phyloP scores from a whole-genome alignment of 2,329 filamentous ascomycete species.

The Diaporthe longicolla region DNA sequence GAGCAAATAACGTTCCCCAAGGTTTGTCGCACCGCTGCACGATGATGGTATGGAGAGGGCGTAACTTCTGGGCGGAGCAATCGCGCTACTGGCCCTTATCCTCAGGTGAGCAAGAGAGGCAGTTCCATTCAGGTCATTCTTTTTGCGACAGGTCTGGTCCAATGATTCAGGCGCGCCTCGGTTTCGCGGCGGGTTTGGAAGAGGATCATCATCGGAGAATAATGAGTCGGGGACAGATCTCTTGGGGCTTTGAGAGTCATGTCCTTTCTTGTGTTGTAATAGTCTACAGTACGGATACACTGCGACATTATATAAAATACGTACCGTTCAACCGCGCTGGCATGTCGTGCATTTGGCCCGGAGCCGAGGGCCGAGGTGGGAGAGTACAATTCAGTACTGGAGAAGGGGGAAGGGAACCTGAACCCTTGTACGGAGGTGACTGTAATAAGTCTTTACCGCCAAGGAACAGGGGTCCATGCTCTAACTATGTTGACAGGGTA shows the following conservation, averaged over 20 bases:
- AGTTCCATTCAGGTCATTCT: no score
- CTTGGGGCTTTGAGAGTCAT: constrained; percentile 12
- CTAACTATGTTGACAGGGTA: no score
- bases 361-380: constrained; percentile 30
- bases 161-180: constrained; percentile 13
- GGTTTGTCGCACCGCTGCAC: constrained; percentile 18
- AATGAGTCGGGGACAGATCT: constrained; percentile 18
- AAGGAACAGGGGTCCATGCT: no score
- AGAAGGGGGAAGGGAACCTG: not conserved
- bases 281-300: not conserved
- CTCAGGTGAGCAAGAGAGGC: not conserved
- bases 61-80: not conserved
- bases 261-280: not conserved
- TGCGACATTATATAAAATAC: not conserved
- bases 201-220: constrained; percentile 16
- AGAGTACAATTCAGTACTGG: not conserved
- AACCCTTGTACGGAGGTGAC: no score
- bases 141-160: not conserved
- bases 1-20: constrained; percentile 21
- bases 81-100: not conserved
- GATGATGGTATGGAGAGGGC: constrained; percentile 2
- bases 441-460: no score
- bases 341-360: constrained; percentile 9
- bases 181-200: not conserved
- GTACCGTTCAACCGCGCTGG: not conserved